Evolutionary conservation across 768 basidiomycete genomes (phyloP), one percentile per base, ranked within the genome.

Genomic region (Nidularia sp.): DNA sequence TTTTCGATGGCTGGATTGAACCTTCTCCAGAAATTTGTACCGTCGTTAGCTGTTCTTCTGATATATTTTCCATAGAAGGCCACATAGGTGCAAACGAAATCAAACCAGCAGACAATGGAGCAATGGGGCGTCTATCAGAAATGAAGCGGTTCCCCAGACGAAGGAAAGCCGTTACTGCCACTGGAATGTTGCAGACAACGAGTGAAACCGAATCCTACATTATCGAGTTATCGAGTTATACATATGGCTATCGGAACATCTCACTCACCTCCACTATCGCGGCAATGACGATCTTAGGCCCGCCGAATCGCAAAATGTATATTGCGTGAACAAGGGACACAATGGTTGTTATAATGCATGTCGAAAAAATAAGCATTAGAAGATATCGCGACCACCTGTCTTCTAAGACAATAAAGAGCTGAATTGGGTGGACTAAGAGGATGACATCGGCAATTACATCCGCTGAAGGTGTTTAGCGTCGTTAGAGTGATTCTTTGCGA

Each of bases 321-420:
- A 57, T 55, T 1, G 61, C 63, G 45, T 66, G 66, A 4, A 64
- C 66, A 32, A 68, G 58, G 45, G 66, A 68, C 3, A 54, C 56
- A 42, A 51, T 51, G 5, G 53, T 57, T 3, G 56, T 57, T 13
- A 54, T 15, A 29, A 54, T 51, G 34, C 50, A 57, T n/a, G 51
- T 55, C n/a, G 55, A 57, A 29, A 57, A 54, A 3, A 57, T 57
- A 18, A 54, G 31, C 9, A 41, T 36, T 10, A 57, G 53, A 15
- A 49, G 44, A 13, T 49, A 36, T 31, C 53, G 53, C 25, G 39
- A 35, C 34, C 36, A 46, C 22, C 44, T 47, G 15, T 56, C 49
- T 13, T 51, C 35, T 22, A 56, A 22, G 31, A 47, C 34, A 22
- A 44, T 22, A 12, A 56, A 47, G 4, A 56, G 48, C n/a, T 48